A percentile compares a stretch with the other conserved stretches of the same genome.
phyloP scores from a whole-genome alignment of 805 yeast species.

The Metschnikowia dekortorum region DNA sequence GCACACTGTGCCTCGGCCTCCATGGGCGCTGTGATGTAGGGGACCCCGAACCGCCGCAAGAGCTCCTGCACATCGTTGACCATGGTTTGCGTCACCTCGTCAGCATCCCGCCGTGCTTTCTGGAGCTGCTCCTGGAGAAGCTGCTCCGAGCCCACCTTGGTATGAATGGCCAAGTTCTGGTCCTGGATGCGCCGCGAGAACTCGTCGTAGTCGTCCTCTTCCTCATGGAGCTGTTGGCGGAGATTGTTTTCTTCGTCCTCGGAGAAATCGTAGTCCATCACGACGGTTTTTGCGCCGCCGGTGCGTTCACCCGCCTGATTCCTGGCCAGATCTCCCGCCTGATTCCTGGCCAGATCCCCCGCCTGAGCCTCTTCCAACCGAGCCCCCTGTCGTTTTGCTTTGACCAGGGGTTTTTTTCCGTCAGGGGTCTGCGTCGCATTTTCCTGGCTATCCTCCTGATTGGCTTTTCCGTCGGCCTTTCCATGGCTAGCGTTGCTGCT shows the following conservation, averaged over 20 bases:
- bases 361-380: background rate
- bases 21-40: slow-evolving; percentile 94
- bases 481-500: too few species aligned
- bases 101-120: slow-evolving; percentile 80
- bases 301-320: background rate
- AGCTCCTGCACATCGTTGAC: slow-evolving; percentile 86
- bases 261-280: slow-evolving; percentile 58
- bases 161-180: slow-evolving; percentile 21
- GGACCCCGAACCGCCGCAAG: slow-evolving; percentile 84
- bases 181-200: slow-evolving; percentile 42
- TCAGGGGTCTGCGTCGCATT: too few species aligned
- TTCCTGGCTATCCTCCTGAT: too few species aligned
- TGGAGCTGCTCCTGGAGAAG: slow-evolving; percentile 56
- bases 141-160: slow-evolving; percentile 43
- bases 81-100: slow-evolving; percentile 85
- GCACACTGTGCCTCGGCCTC: slow-evolving; percentile 99
- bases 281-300: background rate
- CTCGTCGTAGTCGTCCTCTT: slow-evolving; percentile 65
- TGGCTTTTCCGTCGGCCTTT: too few species aligned
- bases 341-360: background rate
- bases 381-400: too few species aligned
- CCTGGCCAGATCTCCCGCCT: background rate
- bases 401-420: too few species aligned
- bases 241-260: slow-evolving; percentile 75
- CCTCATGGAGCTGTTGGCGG: slow-evolving; percentile 58